phyloP scores from a whole-genome alignment of 805 yeast genomes.

The Candida stauntonica region DNA sequence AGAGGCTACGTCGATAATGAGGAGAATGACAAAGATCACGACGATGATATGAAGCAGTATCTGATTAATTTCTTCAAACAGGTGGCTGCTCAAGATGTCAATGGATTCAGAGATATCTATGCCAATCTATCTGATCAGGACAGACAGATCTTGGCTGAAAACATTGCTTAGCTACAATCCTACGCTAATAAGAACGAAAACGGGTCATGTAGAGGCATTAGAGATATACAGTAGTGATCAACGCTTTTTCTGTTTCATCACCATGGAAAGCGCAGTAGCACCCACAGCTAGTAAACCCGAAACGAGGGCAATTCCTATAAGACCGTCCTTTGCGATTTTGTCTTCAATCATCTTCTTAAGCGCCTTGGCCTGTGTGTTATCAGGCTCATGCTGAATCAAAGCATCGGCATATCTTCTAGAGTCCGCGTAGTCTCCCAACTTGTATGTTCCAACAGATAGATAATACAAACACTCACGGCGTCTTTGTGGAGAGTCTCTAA shows the following conservation, averaged over 20 bases:
- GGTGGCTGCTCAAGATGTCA: slow-evolving; percentile 35
- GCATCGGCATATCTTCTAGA: slow-evolving; percentile 84
- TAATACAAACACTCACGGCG: slow-evolving; percentile 89
- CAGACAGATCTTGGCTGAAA: slow-evolving; percentile 47
- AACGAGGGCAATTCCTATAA: slow-evolving; percentile 82
- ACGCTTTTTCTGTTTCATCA: slow-evolving; percentile 31
- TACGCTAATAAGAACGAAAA: too few relatives aligned
- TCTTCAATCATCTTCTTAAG: slow-evolving; percentile 77
- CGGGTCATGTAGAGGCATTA: background rate
- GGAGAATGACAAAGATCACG: slow-evolving; percentile 17
- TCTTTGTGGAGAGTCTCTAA: slow-evolving; percentile 73
- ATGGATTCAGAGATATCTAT: slow-evolving; percentile 50
- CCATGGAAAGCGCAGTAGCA: slow-evolving; percentile 52
- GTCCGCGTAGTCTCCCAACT: slow-evolving; percentile 80
- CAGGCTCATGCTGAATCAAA: slow-evolving; percentile 75
- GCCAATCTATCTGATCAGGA: slow-evolving; percentile 33
- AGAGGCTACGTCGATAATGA: slow-evolving; percentile 49
- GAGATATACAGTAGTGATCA: slow-evolving; percentile 3
- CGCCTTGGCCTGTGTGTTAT: slow-evolving; percentile 69
- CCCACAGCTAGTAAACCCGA: slow-evolving; percentile 86
- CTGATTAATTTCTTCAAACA: slow-evolving; percentile 50
- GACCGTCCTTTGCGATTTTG: slow-evolving; percentile 79
- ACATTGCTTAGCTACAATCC: slow-evolving; percentile 34
- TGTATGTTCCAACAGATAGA: slow-evolving; percentile 80
- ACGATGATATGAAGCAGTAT: slow-evolving; percentile 29